Evolutionary conservation across 192 early-diverging fungal genomes (phyloP).

Genomic region (Kickxella alabastrina): DNA sequence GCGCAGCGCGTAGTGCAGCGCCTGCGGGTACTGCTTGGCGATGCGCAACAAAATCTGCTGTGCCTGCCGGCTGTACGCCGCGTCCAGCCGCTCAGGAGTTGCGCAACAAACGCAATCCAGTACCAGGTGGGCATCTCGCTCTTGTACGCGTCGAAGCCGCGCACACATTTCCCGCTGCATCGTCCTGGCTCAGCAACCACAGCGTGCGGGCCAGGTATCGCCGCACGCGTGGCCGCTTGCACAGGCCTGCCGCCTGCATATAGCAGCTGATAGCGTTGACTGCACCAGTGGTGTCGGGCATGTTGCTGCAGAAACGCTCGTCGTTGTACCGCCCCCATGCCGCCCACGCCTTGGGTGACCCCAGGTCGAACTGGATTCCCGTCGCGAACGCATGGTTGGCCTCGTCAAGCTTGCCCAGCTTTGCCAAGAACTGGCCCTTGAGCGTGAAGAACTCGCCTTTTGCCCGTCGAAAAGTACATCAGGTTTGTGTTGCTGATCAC

Average conservation of each 20-base stretch:
- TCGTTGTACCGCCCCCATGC: constrained; percentile 96
- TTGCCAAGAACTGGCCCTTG: constrained; percentile 92
- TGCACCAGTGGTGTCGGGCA: constrained; percentile 75
- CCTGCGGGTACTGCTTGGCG: constrained; percentile 84
- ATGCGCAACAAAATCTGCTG: constrained; percentile 84
- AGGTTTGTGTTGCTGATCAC: constrained; percentile 99
- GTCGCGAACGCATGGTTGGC: constrained; percentile 88
- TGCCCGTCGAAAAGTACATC: constrained; percentile 87
- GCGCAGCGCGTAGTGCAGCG: constrained; percentile 90
- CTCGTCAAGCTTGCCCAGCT: constrained; percentile 78
- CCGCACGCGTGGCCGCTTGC: constrained; percentile 79
- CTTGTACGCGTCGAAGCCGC: constrained; percentile 84
- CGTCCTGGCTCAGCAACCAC: constrained; percentile 91
- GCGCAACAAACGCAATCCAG: constrained; percentile 98
- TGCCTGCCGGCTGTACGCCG: constrained; percentile 61
- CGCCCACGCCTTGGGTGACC: constrained; percentile 93
- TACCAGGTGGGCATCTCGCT: constrained; percentile 91
- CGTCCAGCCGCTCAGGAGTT: constrained; percentile 86
- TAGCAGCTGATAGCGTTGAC: constrained; percentile 93
- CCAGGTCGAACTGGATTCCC: constrained; percentile 84
- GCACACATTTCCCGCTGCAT: constrained; percentile 68
- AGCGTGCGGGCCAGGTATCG: constrained; percentile 90
- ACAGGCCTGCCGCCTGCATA: constrained; percentile 87
- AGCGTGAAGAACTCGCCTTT: constrained; percentile 96
- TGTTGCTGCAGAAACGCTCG: constrained; percentile 77